These are phyloP conservation scores for Akebia trifoliata DNA, from an alignment of 164 flowering plant species.

Conservation along the genomic window DNA sequence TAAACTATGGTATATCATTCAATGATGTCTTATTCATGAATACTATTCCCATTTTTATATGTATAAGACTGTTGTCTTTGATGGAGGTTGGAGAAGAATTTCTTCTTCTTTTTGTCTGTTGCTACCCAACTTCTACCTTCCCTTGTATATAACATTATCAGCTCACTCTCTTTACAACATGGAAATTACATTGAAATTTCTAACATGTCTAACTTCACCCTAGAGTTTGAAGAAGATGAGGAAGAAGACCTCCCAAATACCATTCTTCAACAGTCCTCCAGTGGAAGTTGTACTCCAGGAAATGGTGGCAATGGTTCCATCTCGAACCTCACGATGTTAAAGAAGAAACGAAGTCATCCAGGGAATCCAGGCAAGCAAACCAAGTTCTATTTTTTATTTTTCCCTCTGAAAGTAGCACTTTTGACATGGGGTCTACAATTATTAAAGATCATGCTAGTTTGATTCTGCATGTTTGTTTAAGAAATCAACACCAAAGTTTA, in stretches of 20 bases:
- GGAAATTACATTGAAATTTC: not conserved
- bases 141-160: conserved; percentile 16
- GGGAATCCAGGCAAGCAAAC: conserved; percentile 45
- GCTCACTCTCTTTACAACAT: conserved; percentile 1
- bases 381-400: too few species aligned
- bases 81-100: conserved; percentile 15
- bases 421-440: too few species aligned
- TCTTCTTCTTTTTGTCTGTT: conserved; percentile 34
- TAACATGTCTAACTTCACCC: conserved; percentile 24
- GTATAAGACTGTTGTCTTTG: conserved; percentile 17
- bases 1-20: conserved; percentile 2
- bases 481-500: not conserved
- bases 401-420: too few species aligned
- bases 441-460: not conserved
- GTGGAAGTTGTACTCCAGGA: conserved; percentile 22
- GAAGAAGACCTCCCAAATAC: conserved; percentile 21
- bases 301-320: conserved; percentile 13
- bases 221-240: conserved; percentile 22
- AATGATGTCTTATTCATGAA: conserved; percentile 16
- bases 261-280: conserved; percentile 21
- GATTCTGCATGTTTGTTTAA: not conserved
- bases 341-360: conserved; percentile 37
- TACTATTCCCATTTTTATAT: conserved; percentile 15
- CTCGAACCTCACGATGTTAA: conserved; percentile 6
- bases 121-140: conserved; percentile 7